Base-by-base conservation (phyloP, 1,139 yeast genomes). In the Fermentozyma sake region DNA sequence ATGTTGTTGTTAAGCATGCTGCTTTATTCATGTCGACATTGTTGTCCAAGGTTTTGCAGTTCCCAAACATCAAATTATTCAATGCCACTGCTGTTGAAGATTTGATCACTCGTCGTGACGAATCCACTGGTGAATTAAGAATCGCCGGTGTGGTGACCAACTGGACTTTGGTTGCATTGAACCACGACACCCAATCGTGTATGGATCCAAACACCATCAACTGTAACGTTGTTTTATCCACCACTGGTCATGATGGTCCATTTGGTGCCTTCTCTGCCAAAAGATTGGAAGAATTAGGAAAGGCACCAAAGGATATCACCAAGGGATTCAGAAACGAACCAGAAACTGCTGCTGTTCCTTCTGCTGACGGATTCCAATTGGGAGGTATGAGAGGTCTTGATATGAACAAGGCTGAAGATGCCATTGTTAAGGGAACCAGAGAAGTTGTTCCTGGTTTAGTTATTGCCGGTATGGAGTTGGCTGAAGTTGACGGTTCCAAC, bases 161-260 rank as follows among this genome's bases (percentile, higher is more conserved):
- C 63, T 81, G 89, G 89, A 81, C 89, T 13, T 62, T 80, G 45
- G 89, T 81, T 18, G 68, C 87, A 7, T 68, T 79, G 68, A 79
- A 80, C 54, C 91, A 81, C 48, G 84, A 77, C 50, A 75, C 76
- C 36, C 89, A 81, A 53, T 75, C 82, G 10, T 81, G 91, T 55
- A 81, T 81, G 91, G 91, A 81, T 49, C 91, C 91, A 32, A 80
- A 81, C 61, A 81, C 86, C 34, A 79, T 81, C 62, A 81, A 79
- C 49, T 72, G 80, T 37, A 77, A 79, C 46, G 76, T 81, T 30
- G 74, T 81, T 31, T 62, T 81, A 35, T 79, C 87, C 10, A 76
- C 87, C 35, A 74, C 85, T 21, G 91, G 91, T 30, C 91, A 81
- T 46, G 91, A 81, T 51, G 91, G 91, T 44, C 87, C 87, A 30